A percentile compares a stretch with the other conserved stretches of the same genome.
Conservation (phyloP, 2,329 filamentous ascomycete species). For the Emergomyces pasteurianus region DNA sequence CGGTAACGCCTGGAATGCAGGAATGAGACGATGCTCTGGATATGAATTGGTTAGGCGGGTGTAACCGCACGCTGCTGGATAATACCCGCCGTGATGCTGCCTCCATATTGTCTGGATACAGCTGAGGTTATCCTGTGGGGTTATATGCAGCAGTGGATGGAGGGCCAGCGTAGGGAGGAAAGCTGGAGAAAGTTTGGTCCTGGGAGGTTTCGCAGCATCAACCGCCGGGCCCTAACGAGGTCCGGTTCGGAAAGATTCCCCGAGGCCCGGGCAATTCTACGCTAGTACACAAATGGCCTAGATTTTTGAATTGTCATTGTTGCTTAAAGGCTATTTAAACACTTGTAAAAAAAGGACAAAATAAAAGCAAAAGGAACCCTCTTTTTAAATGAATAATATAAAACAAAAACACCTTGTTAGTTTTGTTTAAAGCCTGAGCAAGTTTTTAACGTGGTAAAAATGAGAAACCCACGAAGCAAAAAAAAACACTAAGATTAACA, state of each 20-base stretch:
- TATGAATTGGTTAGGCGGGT: conserved; percentile 8
- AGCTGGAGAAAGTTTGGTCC: background rate
- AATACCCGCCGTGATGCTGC: conserved; percentile 21
- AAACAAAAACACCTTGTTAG: background rate
- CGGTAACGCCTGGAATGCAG: background rate
- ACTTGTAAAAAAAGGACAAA: background rate
- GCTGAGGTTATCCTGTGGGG: background rate
- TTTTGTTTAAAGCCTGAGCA: background rate
- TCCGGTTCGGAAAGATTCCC: background rate
- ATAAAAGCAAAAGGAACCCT: background rate
- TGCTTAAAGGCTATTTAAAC: background rate
- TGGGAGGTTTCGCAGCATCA: background rate
- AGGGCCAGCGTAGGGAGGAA: background rate
- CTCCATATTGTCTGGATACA: conserved; percentile 20
- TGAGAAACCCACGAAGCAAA: background rate
- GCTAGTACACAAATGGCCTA: background rate
- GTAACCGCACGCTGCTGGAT: conserved; percentile 23
- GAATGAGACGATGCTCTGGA: background rate
- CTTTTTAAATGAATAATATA: background rate
- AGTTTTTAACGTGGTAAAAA: background rate
- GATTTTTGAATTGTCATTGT: background rate
- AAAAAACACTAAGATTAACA: background rate
- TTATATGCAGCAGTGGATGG: background rate
- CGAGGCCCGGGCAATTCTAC: background rate
- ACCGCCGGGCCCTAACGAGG: no score